Percentiles rank a stretch among this genome's conserved stretches.
Conservation (phyloP, 257 asterid genomes). For the Primulina huaijiensis region DNA sequence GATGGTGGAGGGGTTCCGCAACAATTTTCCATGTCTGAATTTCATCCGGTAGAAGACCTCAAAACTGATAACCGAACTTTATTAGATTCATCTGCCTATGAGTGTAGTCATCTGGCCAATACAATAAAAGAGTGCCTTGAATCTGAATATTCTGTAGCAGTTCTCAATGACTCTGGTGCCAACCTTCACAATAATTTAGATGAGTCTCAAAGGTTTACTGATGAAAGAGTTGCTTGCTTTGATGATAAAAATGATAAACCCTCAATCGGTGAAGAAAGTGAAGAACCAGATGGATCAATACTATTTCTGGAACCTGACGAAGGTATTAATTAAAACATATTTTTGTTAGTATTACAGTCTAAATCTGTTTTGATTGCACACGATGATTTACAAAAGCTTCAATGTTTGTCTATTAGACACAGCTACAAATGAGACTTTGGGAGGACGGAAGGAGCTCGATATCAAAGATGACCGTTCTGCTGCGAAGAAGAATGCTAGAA, state of each 20-base stretch:
- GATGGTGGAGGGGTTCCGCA: conserved; percentile 15
- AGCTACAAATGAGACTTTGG: conserved; percentile 19
- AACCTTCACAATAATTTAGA: conserved; percentile 15
- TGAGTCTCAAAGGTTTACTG: conserved; percentile 13
- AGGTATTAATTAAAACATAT: not conserved
- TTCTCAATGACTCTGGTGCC: conserved; percentile 21
- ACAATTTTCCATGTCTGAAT: conserved; percentile 25
- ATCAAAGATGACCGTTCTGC: conserved; percentile 11
- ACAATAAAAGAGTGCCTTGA: conserved; percentile 39
- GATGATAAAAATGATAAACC: conserved; percentile 19
- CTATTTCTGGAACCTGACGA: conserved; percentile 8
- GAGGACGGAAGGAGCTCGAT: conserved; percentile 21
- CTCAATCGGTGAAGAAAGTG: conserved; percentile 23
- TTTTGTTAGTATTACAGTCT: not conserved
- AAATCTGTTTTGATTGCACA: not conserved
- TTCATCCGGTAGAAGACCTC: conserved; percentile 26
- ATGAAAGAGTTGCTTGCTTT: conserved; percentile 1
- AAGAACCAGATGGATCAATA: conserved; percentile 22
- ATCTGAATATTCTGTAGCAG: conserved; percentile 33
- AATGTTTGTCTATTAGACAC: conserved; percentile 17
- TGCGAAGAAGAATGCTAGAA: conserved; percentile 40
- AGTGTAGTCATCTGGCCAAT: conserved; percentile 37
- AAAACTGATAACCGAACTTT: not conserved
- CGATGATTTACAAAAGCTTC: conserved; percentile 4
- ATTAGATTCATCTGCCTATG: conserved; percentile 27